Conservation (phyloP, 495 filamentous ascomycete genomes). For the Neurospora sp. region DNA sequence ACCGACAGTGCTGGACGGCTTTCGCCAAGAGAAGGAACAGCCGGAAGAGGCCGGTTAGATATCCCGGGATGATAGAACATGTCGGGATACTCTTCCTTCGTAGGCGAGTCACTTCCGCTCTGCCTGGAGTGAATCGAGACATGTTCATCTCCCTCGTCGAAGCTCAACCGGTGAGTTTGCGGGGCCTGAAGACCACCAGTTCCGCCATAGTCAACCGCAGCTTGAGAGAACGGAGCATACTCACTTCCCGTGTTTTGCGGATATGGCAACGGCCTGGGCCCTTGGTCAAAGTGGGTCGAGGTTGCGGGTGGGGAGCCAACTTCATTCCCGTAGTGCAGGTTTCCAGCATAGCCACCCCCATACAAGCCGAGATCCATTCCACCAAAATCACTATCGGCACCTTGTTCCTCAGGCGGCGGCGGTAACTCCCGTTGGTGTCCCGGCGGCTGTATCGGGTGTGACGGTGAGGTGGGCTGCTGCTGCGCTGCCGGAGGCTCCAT, state of each 20-base stretch:
- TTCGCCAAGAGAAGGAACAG: constrained; percentile 48
- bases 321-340: constrained; percentile 63
- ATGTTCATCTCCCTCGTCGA: constrained; percentile 85
- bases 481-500: constrained; percentile 8
- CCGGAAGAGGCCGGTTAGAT: constrained; percentile 61
- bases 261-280: constrained; percentile 23
- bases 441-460: not conserved
- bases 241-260: constrained; percentile 30
- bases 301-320: constrained; percentile 28
- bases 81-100: constrained; percentile 64
- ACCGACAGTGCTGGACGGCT: constrained; percentile 29
- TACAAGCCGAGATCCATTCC: constrained; percentile 63
- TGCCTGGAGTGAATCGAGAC: constrained; percentile 40
- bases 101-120: constrained; percentile 46
- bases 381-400: constrained; percentile 62
- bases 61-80: constrained; percentile 90
- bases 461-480: not conserved
- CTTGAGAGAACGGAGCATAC: constrained; percentile 31
- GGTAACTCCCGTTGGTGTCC: constrained; percentile 9
- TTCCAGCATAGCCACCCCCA: constrained; percentile 64
- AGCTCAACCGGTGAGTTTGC: constrained; percentile 62
- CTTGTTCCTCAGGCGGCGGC: constrained; percentile 34
- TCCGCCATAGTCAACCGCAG: constrained; percentile 59
- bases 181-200: constrained; percentile 79
- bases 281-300: constrained; percentile 13